Evolutionary conservation across 2,329 filamentous ascomycete genomes (phyloP).

Genomic region (Ampelomyces quisqualis): DNA sequence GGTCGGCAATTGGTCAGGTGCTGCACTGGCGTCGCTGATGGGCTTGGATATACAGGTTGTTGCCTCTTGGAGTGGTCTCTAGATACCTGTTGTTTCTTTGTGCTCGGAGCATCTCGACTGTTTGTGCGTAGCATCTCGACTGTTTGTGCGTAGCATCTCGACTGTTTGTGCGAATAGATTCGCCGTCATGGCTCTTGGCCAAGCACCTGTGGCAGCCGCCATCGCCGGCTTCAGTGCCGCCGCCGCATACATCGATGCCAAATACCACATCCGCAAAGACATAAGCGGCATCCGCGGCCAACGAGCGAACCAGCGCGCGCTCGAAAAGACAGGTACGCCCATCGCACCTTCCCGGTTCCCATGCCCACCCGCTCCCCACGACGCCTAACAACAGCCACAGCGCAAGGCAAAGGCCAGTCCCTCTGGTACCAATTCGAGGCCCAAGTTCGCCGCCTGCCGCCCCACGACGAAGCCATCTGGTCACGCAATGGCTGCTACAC

Average conservation of each 20-base stretch:
- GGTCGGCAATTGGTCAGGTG: conserved; percentile 33
- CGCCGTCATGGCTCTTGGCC: not conserved
- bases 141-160: too few relatives aligned
- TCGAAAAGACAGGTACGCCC: conserved; percentile 52
- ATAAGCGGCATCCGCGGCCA: conserved; percentile 49
- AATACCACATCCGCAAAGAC: conserved; percentile 67
- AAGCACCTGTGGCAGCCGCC: conserved; percentile 34
- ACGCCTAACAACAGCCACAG: conserved; percentile 6
- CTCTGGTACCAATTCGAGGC: conserved; percentile 67
- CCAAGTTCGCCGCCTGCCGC: conserved; percentile 52
- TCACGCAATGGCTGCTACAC: conserved; percentile 57
- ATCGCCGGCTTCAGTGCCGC: conserved; percentile 43
- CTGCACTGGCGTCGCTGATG: conserved; percentile 19
- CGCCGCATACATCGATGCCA: conserved; percentile 67
- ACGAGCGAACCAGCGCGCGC: conserved; percentile 49
- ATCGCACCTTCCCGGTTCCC: not conserved
- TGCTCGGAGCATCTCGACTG: not conserved
- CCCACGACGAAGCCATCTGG: conserved; percentile 64
- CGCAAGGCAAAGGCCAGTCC: conserved; percentile 54
- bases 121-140: too few relatives aligned
- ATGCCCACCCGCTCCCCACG: not conserved
- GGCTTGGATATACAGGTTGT: too few relatives aligned
- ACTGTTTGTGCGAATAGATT: too few relatives aligned
- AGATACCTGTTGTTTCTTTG: not conserved
- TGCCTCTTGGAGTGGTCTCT: not conserved